Conservation (phyloP, 2,329 filamentous ascomycete genomes). For the Venturia nashicola region DNA sequence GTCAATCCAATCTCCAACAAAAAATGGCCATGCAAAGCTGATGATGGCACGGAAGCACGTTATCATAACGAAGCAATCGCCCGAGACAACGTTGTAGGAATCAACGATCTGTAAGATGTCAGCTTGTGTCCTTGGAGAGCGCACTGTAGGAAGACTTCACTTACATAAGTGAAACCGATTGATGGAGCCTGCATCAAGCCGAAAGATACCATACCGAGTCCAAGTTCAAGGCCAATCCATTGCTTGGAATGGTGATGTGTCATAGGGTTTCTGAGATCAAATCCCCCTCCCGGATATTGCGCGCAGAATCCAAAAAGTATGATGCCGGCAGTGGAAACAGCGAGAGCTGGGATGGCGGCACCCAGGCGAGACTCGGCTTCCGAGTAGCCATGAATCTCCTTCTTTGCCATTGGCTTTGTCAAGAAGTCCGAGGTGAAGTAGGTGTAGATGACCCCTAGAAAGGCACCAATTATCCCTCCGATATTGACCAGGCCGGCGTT, state of each 20-base stretch:
- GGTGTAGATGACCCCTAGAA: constrained; percentile 24
- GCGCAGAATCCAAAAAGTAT: constrained; percentile 28
- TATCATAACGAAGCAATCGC: constrained; percentile 43
- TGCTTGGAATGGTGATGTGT: constrained; percentile 12
- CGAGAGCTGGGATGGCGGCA: constrained; percentile 25
- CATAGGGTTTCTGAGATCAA: neutral
- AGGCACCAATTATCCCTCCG: constrained; percentile 25
- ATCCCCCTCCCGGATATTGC: constrained; percentile 20
- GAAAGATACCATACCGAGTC: constrained; percentile 27
- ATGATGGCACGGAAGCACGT: constrained; percentile 38
- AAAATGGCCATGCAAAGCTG: constrained; percentile 43
- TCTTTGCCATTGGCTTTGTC: constrained; percentile 24
- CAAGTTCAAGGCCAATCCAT: constrained; percentile 29
- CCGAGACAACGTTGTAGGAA: constrained; percentile 33
- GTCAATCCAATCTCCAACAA: constrained; percentile 37
- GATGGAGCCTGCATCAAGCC: constrained; percentile 30
- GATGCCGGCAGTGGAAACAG: constrained; percentile 25
- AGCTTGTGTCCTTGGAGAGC: neutral
- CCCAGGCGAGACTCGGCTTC: constrained; percentile 29
- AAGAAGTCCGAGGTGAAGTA: constrained; percentile 26
- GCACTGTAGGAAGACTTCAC: constrained; percentile 2
- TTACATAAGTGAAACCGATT: constrained; percentile 31
- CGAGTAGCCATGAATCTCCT: constrained; percentile 23
- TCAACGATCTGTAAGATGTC: constrained; percentile 33
- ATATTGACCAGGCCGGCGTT: constrained; percentile 27